Percentiles rank a stretch among this genome's conserved stretches.
Evolutionary conservation across 192 early-diverging fungal species (phyloP).

Genomic region (Backusella parvicylindrica): DNA sequence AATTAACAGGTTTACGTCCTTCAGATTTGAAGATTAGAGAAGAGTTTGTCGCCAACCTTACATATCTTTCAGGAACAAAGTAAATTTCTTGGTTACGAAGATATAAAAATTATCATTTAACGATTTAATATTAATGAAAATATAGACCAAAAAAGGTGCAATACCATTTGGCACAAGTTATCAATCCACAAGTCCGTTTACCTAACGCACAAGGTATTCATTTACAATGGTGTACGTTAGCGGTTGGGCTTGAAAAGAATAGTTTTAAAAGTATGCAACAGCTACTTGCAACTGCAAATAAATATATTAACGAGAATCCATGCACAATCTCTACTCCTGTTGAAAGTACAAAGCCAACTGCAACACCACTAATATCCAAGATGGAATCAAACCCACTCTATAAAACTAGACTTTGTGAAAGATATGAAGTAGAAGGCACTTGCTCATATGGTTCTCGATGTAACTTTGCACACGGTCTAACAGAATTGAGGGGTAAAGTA

Average conservation of each 20-base stretch:
- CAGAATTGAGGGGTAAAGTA: slow-evolving; percentile 60
- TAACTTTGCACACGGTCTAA: slow-evolving; percentile 74
- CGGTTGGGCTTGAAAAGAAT: slow-evolving; percentile 63
- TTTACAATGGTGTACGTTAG: slow-evolving; percentile 66
- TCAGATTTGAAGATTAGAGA: slow-evolving; percentile 70
- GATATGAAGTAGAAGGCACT: slow-evolving; percentile 72
- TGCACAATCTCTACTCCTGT: slow-evolving; percentile 18
- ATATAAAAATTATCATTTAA: neutral
- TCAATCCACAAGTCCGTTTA: slow-evolving; percentile 53
- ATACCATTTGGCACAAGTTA: slow-evolving; percentile 74
- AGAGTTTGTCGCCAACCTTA: slow-evolving; percentile 71
- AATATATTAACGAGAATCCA: neutral
- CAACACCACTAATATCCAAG: neutral
- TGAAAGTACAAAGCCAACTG: slow-evolving; percentile 27
- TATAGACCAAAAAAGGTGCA: slow-evolving; percentile 73
- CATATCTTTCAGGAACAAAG: slow-evolving; percentile 77
- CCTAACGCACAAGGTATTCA: slow-evolving; percentile 67
- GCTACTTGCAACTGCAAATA: slow-evolving; percentile 63
- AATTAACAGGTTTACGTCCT: slow-evolving; percentile 68
- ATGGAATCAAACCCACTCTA: slow-evolving; percentile 57
- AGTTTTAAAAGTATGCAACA: slow-evolving; percentile 83
- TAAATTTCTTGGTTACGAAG: slow-evolving; percentile 5
- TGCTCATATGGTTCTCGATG: slow-evolving; percentile 71
- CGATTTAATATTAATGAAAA: neutral
- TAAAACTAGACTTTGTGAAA: slow-evolving; percentile 84